Conservation (phyloP, 2,329 filamentous ascomycete genomes). For the Cladosporium oxysporum region DNA sequence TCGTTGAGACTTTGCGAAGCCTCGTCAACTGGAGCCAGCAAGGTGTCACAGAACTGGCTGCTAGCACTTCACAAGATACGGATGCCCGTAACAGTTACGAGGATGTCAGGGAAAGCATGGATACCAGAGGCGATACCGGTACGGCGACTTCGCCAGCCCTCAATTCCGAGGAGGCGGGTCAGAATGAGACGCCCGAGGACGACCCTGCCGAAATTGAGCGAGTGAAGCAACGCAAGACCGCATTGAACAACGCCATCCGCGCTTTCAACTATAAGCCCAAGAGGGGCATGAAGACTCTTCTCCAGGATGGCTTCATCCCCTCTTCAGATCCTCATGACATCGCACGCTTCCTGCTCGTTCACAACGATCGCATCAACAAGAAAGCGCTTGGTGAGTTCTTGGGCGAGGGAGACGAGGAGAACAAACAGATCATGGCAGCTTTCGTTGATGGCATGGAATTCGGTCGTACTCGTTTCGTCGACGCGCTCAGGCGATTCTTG, state of each 20-base stretch:
- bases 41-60: slow-evolving; percentile 52
- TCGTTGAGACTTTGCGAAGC: slow-evolving; percentile 86
- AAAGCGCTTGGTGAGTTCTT: slow-evolving; percentile 90
- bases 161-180: slow-evolving; percentile 40
- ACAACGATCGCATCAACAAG: slow-evolving; percentile 85
- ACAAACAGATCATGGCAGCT: slow-evolving; percentile 97
- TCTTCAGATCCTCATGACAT: slow-evolving; percentile 79
- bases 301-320: slow-evolving; percentile 83
- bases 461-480: slow-evolving; percentile 84
- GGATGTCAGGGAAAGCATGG: slow-evolving; percentile 72
- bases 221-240: slow-evolving; percentile 91
- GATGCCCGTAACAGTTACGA: slow-evolving; percentile 57
- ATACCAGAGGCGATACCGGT: slow-evolving; percentile 59
- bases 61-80: slow-evolving; percentile 39
- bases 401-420: slow-evolving; percentile 87
- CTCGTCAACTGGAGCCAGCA: slow-evolving; percentile 91
- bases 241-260: slow-evolving; percentile 80
- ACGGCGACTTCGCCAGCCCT: slow-evolving; percentile 48
- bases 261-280: slow-evolving; percentile 99
- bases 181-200: slow-evolving; percentile 62
- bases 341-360: slow-evolving; percentile 71
- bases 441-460: slow-evolving; percentile 98
- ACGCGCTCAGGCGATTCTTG: slow-evolving; percentile 85
- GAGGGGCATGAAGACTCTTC: slow-evolving; percentile 78
- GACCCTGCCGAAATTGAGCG: slow-evolving; percentile 93